These are phyloP conservation scores for Torrubiella hemipterigena DNA, from an alignment of 2,329 filamentous ascomycete species.

Conservation along the genomic window DNA sequence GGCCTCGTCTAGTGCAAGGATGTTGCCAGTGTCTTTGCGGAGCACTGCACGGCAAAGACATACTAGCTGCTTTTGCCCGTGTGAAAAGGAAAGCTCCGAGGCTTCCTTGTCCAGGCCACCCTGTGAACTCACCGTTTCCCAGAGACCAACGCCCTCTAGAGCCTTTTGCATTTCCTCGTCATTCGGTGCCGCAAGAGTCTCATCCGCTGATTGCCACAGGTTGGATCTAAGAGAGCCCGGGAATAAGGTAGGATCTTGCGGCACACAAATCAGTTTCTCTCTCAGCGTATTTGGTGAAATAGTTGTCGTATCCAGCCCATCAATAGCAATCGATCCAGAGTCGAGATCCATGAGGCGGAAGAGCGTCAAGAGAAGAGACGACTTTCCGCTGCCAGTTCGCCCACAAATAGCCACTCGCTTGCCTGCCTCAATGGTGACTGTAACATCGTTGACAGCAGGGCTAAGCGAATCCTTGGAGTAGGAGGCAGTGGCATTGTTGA, in stretches of 20 bases:
- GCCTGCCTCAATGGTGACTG: constrained; percentile 17
- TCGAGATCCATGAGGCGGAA: constrained; percentile 33
- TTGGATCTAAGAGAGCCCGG: constrained; percentile 35
- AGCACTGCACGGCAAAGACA: constrained; percentile 24
- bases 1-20: constrained; percentile 27
- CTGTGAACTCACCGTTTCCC: constrained; percentile 22
- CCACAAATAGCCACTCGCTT: constrained; percentile 31
- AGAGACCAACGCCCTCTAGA: constrained; percentile 31
- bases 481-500: constrained; percentile 16
- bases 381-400: constrained; percentile 24
- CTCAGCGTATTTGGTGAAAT: constrained; percentile 13
- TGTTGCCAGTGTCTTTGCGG: constrained; percentile 13
- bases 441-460: constrained; percentile 16
- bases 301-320: constrained; percentile 23
- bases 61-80: constrained; percentile 34
- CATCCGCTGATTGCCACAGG: constrained; percentile 14
- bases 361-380: constrained; percentile 26
- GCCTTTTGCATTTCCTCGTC: constrained; percentile 29
- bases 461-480: constrained; percentile 10
- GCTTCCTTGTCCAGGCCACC: constrained; percentile 25
- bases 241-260: constrained; percentile 41
- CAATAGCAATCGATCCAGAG: constrained; percentile 29
- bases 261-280: constrained; percentile 25
- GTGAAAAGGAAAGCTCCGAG: constrained; percentile 18
- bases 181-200: constrained; percentile 22